Evolutionary conservation across 139 green algal species (phyloP), one percentile per base, ranked within the genome.

Genomic region (Raphidocelis subcapitata): DNA sequence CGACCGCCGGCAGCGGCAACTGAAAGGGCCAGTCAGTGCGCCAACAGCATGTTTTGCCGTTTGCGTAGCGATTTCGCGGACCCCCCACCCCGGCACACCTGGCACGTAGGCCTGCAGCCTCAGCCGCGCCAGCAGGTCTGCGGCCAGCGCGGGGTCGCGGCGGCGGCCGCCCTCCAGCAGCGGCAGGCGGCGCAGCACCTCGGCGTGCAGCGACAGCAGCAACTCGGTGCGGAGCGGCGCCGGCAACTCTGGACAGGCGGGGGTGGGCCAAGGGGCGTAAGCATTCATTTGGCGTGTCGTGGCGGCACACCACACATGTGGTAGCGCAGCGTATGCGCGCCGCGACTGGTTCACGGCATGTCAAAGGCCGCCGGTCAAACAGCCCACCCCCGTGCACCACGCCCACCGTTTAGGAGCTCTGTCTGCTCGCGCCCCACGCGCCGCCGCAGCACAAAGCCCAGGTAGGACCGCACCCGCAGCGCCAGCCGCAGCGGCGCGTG

Each of bases 141-240:
- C 61, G 5, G 72, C 62, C 29, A 72, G 71, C 44, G 65, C 52
- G 3, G 73, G 49, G 35, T 64, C 46, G 32, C 75, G 65, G n/a
- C n/a, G n/a, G n/a, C n/a, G n/a, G 21, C 55, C 46, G 8, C 69
- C 55, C 26, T 28, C 16, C 61, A 83, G 79, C 46, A 79, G 79
- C 28, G 73, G 32, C 36, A 83, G 35, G 62, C 73, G 72, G 3
- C 44, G 24, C 10, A 83, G 18, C 15, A n/a, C 51, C 20, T 83
- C 77, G 2, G 51, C 63, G 44, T 79, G 55, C 46, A 83, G 47
- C 44, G 73, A 75, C 41, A 83, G 60, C 29, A 83, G 28, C 37
- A 83, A 10, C 32, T 83, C 68, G 3, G 52, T 70, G 37, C 49
- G 32, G 10, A 80, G 65, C 3, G 56, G 46, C 2, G 35, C 51